Percentiles rank a stretch among this genome's conserved stretches.
Evolutionary conservation across 495 filamentous ascomycete genomes (phyloP).

Genomic region (Glonium stellatum): DNA sequence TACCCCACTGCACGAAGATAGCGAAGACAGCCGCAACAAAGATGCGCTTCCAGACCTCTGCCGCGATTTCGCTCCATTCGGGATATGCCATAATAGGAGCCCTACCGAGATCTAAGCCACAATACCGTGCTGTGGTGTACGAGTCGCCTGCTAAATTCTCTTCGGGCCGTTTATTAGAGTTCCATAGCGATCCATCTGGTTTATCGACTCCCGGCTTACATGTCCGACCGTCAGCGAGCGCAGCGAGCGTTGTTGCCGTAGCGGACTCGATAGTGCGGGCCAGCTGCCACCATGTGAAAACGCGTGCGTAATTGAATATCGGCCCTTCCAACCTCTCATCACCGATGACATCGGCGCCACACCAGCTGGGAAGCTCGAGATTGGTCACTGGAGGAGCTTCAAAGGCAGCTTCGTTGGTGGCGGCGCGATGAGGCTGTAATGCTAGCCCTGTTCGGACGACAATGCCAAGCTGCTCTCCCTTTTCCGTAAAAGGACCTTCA

Average conservation of each 20-base stretch:
- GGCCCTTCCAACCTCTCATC: slow-evolving; percentile 21
- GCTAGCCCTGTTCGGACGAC: slow-evolving; percentile 15
- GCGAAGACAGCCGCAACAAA: slow-evolving; percentile 13
- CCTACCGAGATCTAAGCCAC: slow-evolving; percentile 14
- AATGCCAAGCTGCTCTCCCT: slow-evolving; percentile 12
- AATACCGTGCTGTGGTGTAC: slow-evolving; percentile 19
- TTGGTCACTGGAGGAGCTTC: slow-evolving; percentile 15
- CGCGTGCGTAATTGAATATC: slow-evolving; percentile 26
- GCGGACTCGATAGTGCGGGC: slow-evolving; percentile 18
- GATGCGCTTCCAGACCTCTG: slow-evolving; percentile 24
- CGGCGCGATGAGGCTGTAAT: slow-evolving; percentile 15
- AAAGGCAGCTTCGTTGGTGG: slow-evolving; percentile 21
- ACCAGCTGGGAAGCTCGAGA: slow-evolving; percentile 16
- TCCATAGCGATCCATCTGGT: slow-evolving; percentile 1
- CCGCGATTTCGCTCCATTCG: slow-evolving; percentile 16
- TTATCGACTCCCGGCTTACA: slow-evolving; percentile 14
- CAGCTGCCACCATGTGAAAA: slow-evolving; percentile 29
- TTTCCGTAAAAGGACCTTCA: slow-evolving; percentile 7
- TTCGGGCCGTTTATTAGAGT: slow-evolving; percentile 8
- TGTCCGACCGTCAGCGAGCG: slow-evolving; percentile 11
- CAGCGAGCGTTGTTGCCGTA: slow-evolving; percentile 13
- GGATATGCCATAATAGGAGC: slow-evolving; percentile 22
- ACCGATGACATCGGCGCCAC: slow-evolving; percentile 22
- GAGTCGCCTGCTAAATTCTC: slow-evolving; percentile 22
- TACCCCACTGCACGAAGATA: slow-evolving; percentile 26